Conservation (phyloP, 192 early-diverging fungal genomes). For the Phlyctochytrium arcticum region DNA sequence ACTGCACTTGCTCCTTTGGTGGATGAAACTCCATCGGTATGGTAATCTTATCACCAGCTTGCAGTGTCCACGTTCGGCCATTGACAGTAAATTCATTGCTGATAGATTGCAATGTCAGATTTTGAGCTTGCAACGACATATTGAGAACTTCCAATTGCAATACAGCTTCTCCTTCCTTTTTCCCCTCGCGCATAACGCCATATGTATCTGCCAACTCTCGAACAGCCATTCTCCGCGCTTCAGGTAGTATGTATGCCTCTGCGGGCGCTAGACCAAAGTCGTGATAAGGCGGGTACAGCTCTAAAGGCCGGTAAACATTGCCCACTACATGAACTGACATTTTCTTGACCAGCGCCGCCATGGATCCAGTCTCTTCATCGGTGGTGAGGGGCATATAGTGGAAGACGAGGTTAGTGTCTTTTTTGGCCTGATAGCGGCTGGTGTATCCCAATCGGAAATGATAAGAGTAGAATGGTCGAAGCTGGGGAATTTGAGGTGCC, state of each 20-base stretch:
- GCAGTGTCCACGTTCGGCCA: slow-evolving; percentile 46
- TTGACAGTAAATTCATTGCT: slow-evolving; percentile 47
- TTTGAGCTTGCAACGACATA: slow-evolving; percentile 53
- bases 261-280: slow-evolving; percentile 54
- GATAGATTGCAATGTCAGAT: slow-evolving; percentile 46
- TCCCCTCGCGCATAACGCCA: slow-evolving; percentile 23
- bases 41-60: slow-evolving; percentile 46
- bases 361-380: slow-evolving; percentile 28
- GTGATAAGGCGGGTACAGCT: slow-evolving; percentile 47
- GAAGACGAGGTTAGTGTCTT: slow-evolving; percentile 42
- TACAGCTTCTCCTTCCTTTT: slow-evolving; percentile 14
- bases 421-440: slow-evolving; percentile 42
- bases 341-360: slow-evolving; percentile 24
- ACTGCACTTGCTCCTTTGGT: slow-evolving; percentile 52
- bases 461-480: slow-evolving; percentile 54
- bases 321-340: slow-evolving; percentile 40
- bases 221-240: slow-evolving; percentile 16
- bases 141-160: slow-evolving; percentile 44
- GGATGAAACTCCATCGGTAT: slow-evolving; percentile 61
- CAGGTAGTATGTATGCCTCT: slow-evolving; percentile 26
- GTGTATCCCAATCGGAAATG: slow-evolving; percentile 50
- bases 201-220: slow-evolving; percentile 14
- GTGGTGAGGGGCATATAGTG: slow-evolving; percentile 52
- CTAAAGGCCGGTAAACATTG: slow-evolving; percentile 42
- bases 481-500: slow-evolving; percentile 33